These are phyloP conservation scores for Pecoramyces ruminantium DNA, from an alignment of 192 early-diverging fungal species.

Conservation along the genomic window DNA sequence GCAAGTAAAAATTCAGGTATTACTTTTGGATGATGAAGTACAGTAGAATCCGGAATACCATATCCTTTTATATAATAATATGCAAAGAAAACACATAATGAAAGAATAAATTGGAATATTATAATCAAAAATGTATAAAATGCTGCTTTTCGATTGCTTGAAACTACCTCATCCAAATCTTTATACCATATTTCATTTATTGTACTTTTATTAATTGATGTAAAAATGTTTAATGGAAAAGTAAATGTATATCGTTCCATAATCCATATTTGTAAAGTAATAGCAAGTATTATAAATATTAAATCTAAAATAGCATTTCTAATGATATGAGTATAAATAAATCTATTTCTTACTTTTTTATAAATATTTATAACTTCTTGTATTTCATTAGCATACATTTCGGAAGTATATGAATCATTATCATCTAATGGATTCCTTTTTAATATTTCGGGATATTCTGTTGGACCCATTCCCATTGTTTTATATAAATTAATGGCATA, in stretches of 20 bases:
- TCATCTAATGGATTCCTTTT: background rate
- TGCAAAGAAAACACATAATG: background rate
- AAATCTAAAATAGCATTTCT: background rate
- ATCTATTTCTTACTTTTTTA: background rate
- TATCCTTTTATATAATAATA: background rate
- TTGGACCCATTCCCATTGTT: background rate
- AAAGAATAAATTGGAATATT: background rate
- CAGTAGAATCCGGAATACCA: background rate
- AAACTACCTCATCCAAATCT: background rate
- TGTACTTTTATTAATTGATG: background rate
- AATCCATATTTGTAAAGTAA: background rate
- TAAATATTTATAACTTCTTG: background rate
- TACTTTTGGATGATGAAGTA: background rate
- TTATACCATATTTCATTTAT: background rate
- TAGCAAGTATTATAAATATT: background rate
- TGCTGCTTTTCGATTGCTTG: background rate
- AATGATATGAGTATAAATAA: background rate
- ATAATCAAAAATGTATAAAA: background rate
- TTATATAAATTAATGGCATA: background rate
- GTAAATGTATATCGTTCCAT: background rate
- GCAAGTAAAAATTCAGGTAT: background rate
- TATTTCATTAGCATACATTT: background rate
- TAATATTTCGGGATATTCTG: background rate
- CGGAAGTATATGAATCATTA: background rate
- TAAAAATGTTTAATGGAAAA: background rate